Conservation (phyloP, 192 early-diverging fungal genomes). For the Umbelopsis sp. region DNA sequence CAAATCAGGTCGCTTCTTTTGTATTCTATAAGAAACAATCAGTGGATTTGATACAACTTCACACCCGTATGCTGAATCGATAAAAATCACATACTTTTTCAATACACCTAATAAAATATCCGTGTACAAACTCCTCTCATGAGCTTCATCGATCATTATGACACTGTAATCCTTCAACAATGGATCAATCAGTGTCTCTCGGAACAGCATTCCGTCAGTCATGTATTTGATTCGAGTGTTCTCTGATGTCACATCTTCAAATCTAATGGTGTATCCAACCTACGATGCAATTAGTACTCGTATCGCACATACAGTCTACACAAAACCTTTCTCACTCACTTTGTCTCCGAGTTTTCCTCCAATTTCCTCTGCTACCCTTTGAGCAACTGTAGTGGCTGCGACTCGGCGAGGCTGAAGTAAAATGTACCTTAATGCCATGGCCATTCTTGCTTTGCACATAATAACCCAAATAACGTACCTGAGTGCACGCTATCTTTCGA, state of each 20-base stretch:
- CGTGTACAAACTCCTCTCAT: constrained; percentile 74
- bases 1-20: constrained; percentile 70
- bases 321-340: constrained; percentile 19
- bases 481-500: constrained; percentile 72
- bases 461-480: constrained; percentile 45
- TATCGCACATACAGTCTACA: neutral
- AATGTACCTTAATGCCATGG: constrained; percentile 57
- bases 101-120: constrained; percentile 73
- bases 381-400: constrained; percentile 73
- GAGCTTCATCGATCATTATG: constrained; percentile 83
- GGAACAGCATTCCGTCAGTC: constrained; percentile 85
- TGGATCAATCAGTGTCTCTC: constrained; percentile 78
- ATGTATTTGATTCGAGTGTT: constrained; percentile 78
- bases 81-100: constrained; percentile 67
- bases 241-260: constrained; percentile 58
- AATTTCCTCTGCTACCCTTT: constrained; percentile 78
- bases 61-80: neutral
- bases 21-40: constrained; percentile 51
- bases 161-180: constrained; percentile 70
- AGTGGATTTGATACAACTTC: no score
- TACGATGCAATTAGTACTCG: neutral
- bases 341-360: constrained; percentile 64
- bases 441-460: constrained; percentile 24
- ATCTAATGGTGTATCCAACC: constrained; percentile 81
- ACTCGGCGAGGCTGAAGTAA: constrained; percentile 61